Conservation (phyloP, 1,284 basidiomycete genomes). For the Golubevia sp. region DNA sequence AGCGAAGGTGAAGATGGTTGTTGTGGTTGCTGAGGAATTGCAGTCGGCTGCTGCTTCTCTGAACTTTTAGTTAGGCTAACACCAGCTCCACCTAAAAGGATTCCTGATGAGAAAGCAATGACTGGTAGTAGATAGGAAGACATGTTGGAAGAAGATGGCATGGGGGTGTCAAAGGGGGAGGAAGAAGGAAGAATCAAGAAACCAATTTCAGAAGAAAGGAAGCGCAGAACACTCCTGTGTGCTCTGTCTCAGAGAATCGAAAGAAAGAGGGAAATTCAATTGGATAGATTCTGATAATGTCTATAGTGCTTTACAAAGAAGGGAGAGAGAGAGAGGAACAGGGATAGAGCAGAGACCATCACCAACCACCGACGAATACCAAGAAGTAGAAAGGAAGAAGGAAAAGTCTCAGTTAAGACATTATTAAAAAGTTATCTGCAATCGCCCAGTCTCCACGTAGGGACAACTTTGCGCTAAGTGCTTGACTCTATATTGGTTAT, state of each 20-base stretch:
- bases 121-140: constrained; percentile 88
- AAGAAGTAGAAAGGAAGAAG: neutral
- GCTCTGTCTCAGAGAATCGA: no score
- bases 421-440: constrained; percentile 2
- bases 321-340: no score
- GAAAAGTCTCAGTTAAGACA: neutral
- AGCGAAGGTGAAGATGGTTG: constrained; percentile 2
- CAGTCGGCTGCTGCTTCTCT: constrained; percentile 6
- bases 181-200: constrained; percentile 71
- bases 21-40: neutral
- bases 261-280: neutral
- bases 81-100: constrained; percentile 75
- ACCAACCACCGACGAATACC: no score
- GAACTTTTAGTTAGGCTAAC: constrained; percentile 17
- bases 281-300: no score
- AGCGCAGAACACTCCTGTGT: no score
- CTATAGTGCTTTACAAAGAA: no score
- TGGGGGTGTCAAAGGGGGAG: no score
- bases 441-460: constrained; percentile 6
- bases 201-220: no score
- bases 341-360: neutral
- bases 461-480: constrained; percentile 7
- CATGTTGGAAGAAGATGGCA: constrained; percentile 80
- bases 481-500: constrained; percentile 10
- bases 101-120: constrained; percentile 73